Evolutionary conservation across 495 filamentous ascomycete genomes (phyloP), one percentile per base, ranked within the genome.

Genomic region (Hypoxylon fragiforme): DNA sequence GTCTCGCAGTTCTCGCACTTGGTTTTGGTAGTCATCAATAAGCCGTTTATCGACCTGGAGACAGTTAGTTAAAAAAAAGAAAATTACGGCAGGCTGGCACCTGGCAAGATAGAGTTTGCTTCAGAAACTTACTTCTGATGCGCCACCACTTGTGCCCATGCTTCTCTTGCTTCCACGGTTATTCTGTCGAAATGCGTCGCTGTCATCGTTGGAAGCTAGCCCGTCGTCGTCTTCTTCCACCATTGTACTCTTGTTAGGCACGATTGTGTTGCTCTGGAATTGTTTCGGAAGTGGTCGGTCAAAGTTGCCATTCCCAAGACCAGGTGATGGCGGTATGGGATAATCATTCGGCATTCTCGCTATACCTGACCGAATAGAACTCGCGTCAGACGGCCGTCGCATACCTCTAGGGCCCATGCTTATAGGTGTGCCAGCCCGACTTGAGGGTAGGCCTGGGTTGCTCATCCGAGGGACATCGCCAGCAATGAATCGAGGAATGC

Each of bases 191-290:
- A 57, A 57, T 21, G 50, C 81, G 47, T 88, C 84, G 41, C 78
- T 73, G 48, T 87, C 81, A 11, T 74, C 70, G 2, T 73, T 68
- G 9, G 65, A 68, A 2, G 52, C 59, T 14, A 21, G 56, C 12
- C 72, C 75, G 60, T 91, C 87, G 55, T 95, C 92, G 55, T 96
- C 94, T 69, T 98, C 94, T 67, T 98, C 94, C 12, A 97, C 88
- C 87, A 98, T 91, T 0, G 91, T 97, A 60, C 92, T 95, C 71
- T 97, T 98, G 61, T 96, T 97, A 4, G 94, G 95, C 18, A 97
- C 85, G 54, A 97, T 95, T 0, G 89, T 96, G 63, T 94, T 97
- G 64, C 88, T 92, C 70, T 97, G 92, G 57, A 95, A 96, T 32
- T 89, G 88, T 60, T 95, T 96, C 12, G 90, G 85, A 35, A 87